A percentile compares a stretch with the other conserved stretches of the same genome.
Conservation (phyloP, 768 basidiomycete species). For the Fibroporia radiculosa region DNA sequence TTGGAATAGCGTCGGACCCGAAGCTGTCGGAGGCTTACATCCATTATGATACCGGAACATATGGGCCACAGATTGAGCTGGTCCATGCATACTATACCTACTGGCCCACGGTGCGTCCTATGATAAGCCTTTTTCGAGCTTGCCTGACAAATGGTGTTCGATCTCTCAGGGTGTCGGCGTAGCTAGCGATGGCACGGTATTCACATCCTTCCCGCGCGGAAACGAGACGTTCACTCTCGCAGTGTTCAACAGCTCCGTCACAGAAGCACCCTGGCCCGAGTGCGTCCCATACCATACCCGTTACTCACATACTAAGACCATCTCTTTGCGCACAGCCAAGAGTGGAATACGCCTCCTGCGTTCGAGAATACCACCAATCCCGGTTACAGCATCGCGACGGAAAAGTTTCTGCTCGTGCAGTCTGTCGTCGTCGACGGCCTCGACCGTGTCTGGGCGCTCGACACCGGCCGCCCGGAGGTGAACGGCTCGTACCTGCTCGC, state of each 20-base stretch:
- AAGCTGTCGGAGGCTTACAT: conserved; percentile 1
- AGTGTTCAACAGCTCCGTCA: conserved; percentile 8
- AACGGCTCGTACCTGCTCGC: conserved; percentile 14
- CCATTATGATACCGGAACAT: conserved; percentile 13
- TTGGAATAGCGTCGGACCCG: not conserved
- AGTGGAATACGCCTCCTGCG: conserved; percentile 16
- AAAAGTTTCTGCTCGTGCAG: conserved; percentile 17
- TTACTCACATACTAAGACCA: not conserved
- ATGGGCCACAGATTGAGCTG: conserved; percentile 10
- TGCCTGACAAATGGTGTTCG: not conserved
- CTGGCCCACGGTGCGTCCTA: conserved; percentile 11
- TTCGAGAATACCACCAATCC: conserved; percentile 15
- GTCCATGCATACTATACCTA: conserved; percentile 14
- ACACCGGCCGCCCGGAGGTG: conserved; percentile 18
- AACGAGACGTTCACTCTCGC: conserved; percentile 16
- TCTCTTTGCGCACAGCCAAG: conserved; percentile 4
- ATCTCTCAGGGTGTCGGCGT: conserved; percentile 12
- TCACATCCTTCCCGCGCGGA: conserved; percentile 14
- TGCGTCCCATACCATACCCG: not conserved
- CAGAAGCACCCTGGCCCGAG: conserved; percentile 14
- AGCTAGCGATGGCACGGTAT: conserved; percentile 10
- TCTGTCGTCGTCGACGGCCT: conserved; percentile 18
- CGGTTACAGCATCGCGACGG: conserved; percentile 11
- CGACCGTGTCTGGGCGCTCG: conserved; percentile 19
- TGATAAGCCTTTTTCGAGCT: not conserved